phyloP scores from a whole-genome alignment of 768 basidiomycete species.

The Collybia sordida region DNA sequence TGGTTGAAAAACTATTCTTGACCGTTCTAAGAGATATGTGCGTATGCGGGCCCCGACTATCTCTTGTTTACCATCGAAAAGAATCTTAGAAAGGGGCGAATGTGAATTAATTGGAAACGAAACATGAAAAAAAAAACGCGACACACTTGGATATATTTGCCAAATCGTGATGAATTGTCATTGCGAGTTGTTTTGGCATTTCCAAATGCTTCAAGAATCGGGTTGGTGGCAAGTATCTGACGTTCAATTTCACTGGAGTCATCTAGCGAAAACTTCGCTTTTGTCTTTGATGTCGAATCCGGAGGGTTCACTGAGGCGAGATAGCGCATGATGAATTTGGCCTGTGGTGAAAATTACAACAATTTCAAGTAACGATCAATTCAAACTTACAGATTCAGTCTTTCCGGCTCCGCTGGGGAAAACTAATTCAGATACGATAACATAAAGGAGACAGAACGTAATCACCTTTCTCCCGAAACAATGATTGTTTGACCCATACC shows the following conservation, averaged over 20 bases:
- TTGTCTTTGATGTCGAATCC: constrained; percentile 55
- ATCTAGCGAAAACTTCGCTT: constrained; percentile 72
- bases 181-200: constrained; percentile 99
- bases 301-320: constrained; percentile 96
- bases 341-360: constrained; percentile 39
- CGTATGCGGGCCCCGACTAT: constrained; percentile 99
- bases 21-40: constrained; percentile 96
- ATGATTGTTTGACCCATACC: constrained; percentile 97
- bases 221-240: constrained; percentile 98
- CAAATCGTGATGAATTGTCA: constrained; percentile 98
- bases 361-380: not conserved
- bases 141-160: constrained; percentile 97
- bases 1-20: constrained; percentile 96
- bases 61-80: constrained; percentile 93
- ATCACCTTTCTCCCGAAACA: constrained; percentile 94
- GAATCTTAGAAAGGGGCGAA: constrained; percentile 57
- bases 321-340: constrained; percentile 99
- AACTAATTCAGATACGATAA: constrained; percentile 14
- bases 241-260: constrained; percentile 94
- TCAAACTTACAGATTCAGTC: constrained; percentile 79
- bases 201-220: constrained; percentile 97
- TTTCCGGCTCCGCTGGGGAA: constrained; percentile 92
- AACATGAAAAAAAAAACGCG: too few species aligned
- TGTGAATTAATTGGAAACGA: not conserved
- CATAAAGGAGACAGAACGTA: constrained; percentile 7